Evolutionary conservation across 2,329 filamentous ascomycete species (phyloP), one percentile per base, ranked within the genome.

Genomic region (Alternaria incomplexa): DNA sequence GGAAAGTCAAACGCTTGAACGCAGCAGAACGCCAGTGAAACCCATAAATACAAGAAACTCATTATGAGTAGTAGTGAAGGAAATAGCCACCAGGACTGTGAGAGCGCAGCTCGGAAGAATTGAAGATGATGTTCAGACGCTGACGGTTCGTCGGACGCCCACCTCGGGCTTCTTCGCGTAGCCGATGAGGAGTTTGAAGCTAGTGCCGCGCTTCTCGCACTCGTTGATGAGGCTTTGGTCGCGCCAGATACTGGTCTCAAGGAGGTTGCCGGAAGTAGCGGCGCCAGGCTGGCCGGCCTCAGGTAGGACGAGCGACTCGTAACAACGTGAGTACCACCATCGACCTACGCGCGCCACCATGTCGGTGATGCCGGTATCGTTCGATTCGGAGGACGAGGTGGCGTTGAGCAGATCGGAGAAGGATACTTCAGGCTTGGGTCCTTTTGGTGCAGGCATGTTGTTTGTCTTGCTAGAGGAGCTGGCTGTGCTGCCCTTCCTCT

Each of bases 271-370:
- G 2, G 74, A 70, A 53, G 84, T 77, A 53, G 76, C 71, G 9
- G 69, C 73, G 25, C 70, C 74, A 7, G 73, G 68, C 28, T 77
- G 77, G 54, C 73, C 74, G 17, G 71, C 73, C 59, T 77, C 75
- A 7, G 77, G 75, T 5, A 84, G 71, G 9, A 89, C 84, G 5
- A 87, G 85, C 60, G 86, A 88, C 80, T 97, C 95, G 78, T 97
- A 98, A 83, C 95, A 97, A 56, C 91, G 89, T 10, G 89, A 92
- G 80, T 97, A 98, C 96, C 96, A 99, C 93, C 95, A 98, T 46
- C 96, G 87, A 2, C 93, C 95, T 11, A 98, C 95, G 66, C 90
- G 91, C 15, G 93, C 91, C 22, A 98, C 93, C 85, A 97, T 97
- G 75, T 93, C 94, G 13, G 93, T 93, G 75, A 98, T 97, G 68